Percentiles rank a stretch among this genome's conserved stretches.
phyloP scores from a whole-genome alignment of 2,329 filamentous ascomycete genomes.

The Penicillium occitanis region DNA sequence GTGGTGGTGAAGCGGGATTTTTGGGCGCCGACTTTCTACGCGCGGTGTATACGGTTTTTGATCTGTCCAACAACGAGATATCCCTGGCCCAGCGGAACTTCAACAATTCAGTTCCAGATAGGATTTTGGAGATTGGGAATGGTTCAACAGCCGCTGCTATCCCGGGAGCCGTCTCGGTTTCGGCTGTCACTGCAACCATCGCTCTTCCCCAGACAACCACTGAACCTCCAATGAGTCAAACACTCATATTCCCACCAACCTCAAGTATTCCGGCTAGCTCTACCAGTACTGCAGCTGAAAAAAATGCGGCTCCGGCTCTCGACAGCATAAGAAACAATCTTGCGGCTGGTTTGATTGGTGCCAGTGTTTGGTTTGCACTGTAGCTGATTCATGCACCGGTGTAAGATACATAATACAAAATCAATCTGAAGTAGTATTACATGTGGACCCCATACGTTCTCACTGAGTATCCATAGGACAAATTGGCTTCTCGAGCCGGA shows the following conservation, averaged over 20 bases:
- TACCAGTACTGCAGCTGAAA: neutral
- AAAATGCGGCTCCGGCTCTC: neutral
- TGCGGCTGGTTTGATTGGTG: neutral
- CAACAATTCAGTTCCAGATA: conserved; percentile 38
- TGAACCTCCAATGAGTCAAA: neutral
- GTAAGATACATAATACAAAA: neutral
- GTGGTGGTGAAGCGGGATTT: conserved; percentile 46
- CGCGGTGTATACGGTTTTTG: conserved; percentile 70
- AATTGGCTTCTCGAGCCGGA: too few relatives aligned
- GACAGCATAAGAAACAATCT: neutral
- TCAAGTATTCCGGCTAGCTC: neutral
- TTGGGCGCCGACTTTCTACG: conserved; percentile 71
- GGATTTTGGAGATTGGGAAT: conserved; percentile 6
- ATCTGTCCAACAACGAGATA: conserved; percentile 67
- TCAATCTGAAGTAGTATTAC: neutral
- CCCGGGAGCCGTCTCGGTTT: neutral
- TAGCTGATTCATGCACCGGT: neutral
- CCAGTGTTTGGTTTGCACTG: neutral
- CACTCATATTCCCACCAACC: neutral
- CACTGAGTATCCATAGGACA: too few relatives aligned
- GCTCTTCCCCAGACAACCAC: neutral
- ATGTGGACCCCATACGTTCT: neutral
- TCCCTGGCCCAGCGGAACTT: conserved; percentile 65
- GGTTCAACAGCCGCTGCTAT: neutral
- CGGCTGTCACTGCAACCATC: neutral